Evolutionary conservation across 176 grass and related monocot species (phyloP), one percentile per base, ranked within the genome.

Genomic region (Avena sativa): DNA sequence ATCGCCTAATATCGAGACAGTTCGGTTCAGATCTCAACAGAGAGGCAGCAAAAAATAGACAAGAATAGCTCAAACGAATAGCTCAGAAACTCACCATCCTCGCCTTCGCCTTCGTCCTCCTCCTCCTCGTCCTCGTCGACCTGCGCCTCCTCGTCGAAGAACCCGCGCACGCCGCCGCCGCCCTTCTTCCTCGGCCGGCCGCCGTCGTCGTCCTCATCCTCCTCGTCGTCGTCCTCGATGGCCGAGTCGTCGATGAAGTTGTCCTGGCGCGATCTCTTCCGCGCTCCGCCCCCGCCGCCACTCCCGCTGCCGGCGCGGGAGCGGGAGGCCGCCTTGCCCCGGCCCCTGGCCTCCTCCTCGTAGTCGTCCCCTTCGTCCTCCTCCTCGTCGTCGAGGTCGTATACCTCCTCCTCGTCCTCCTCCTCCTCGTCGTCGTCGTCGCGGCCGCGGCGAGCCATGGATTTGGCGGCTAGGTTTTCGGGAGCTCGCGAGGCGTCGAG

Each of bases 201-300:
- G 4, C 92, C 93, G 9, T 91, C 93, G 17, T 92, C 95, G 5
- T 98, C 95, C 0, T 97, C 95, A 4, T 98, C 95, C 0, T 97
- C 95, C 26, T 98, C 93, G 0, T 98, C 95, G 0, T 98, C 95
- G 72, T 98, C 96, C 84, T 98, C 96, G 61, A 95, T 86, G 59
- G 93, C 93, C 23, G 88, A 92, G 86, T 98, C 96, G 28, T 95
- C 96, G n/a, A 98, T 95, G 69, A 98, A 98, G 76, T 93, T 86
- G 83, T 93, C 91, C 8, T 86, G 49, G 57, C 96, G 86, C 25
- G 71, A 80, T 43, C 96, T 76, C 83, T 98, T 98, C 88, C 90
- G 63, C 23, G 34, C 81, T 4, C 90, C 81, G 30, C 62, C 69
- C 12, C 61, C 78, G 0, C 78, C 79, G 17, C 79, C 86, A 28